Conservation (phyloP, 2,329 filamentous ascomycete species). For the Tolypocladium nubicola region DNA sequence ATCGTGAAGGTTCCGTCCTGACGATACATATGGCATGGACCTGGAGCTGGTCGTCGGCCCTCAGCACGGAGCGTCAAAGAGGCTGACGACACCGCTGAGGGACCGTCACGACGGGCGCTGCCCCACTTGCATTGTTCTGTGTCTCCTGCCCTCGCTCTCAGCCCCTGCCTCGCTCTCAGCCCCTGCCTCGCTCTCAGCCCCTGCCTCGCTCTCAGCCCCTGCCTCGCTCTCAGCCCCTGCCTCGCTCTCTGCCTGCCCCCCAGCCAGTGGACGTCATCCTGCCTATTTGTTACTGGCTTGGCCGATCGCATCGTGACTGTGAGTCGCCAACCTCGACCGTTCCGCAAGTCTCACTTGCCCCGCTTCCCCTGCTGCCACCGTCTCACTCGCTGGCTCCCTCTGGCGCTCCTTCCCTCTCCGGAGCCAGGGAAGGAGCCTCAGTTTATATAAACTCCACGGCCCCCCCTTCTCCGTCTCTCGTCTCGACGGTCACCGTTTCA, state of each 20-base stretch:
- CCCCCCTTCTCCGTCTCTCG: neutral
- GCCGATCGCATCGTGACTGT: neutral
- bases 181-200: too few relatives aligned
- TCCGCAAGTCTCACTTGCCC: neutral
- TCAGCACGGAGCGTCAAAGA: too few relatives aligned
- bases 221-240: neutral
- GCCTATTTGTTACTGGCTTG: neutral
- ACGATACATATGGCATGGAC: too few relatives aligned
- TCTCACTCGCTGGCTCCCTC: neutral
- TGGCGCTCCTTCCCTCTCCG: neutral
- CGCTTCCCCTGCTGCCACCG: neutral
- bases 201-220: too few relatives aligned
- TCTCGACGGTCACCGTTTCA: neutral
- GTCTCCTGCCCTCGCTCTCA: too few relatives aligned
- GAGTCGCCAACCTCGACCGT: neutral
- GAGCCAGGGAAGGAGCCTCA: neutral
- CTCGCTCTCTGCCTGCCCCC: too few relatives aligned
- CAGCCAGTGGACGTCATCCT: slow-evolving; percentile 3
- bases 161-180: too few relatives aligned
- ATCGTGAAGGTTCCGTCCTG: too few relatives aligned
- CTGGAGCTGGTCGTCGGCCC: too few relatives aligned
- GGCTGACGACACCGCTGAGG: too few relatives aligned
- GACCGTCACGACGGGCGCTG: too few relatives aligned
- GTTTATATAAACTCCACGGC: slow-evolving; percentile 1
- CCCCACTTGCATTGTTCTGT: too few relatives aligned